These are phyloP conservation scores for Mucor saturninus DNA, from an alignment of 371 early-diverging fungal species.

Conservation along the genomic window DNA sequence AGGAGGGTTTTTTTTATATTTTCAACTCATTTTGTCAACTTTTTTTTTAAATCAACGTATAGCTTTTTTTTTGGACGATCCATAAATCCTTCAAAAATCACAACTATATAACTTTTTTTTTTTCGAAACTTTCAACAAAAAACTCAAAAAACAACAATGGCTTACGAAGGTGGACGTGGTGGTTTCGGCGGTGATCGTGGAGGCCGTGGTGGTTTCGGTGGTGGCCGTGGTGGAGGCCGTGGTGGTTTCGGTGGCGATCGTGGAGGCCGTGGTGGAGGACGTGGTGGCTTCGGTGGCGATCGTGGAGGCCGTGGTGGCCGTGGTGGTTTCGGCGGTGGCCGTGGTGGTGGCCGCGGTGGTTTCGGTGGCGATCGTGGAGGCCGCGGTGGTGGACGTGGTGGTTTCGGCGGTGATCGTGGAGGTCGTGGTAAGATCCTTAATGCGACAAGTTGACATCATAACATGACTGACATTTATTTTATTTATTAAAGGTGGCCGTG, in stretches of 20 bases:
- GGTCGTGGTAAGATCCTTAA: neutral
- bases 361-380: constrained; percentile 40
- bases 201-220: constrained; percentile 31
- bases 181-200: constrained; percentile 28
- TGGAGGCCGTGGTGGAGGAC: constrained; percentile 50
- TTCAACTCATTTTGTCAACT: neutral
- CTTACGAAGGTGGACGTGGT: constrained; percentile 46
- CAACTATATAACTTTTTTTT: constrained; percentile 5
- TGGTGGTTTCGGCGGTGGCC: constrained; percentile 43
- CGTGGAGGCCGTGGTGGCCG: constrained; percentile 50
- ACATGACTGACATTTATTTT: neutral
- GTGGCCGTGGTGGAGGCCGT: constrained; percentile 45
- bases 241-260: constrained; percentile 42
- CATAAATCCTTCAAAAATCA: constrained; percentile 9
- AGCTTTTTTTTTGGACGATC: constrained; percentile 6
- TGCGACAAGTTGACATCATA: too few species aligned
- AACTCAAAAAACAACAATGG: constrained; percentile 20
- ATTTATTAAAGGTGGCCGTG: constrained; percentile 23
- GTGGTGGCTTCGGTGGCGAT: constrained; percentile 58
- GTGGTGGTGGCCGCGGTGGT: constrained; percentile 36
- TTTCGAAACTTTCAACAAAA: constrained; percentile 2
- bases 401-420: constrained; percentile 43
- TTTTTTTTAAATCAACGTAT: constrained; percentile 1
- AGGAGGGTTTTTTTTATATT: neutral
- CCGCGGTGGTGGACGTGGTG: constrained; percentile 49